Evolutionary conservation across 2,329 filamentous ascomycete genomes (phyloP), one percentile per base, ranked within the genome.

Genomic region (Penicillium sp.): DNA sequence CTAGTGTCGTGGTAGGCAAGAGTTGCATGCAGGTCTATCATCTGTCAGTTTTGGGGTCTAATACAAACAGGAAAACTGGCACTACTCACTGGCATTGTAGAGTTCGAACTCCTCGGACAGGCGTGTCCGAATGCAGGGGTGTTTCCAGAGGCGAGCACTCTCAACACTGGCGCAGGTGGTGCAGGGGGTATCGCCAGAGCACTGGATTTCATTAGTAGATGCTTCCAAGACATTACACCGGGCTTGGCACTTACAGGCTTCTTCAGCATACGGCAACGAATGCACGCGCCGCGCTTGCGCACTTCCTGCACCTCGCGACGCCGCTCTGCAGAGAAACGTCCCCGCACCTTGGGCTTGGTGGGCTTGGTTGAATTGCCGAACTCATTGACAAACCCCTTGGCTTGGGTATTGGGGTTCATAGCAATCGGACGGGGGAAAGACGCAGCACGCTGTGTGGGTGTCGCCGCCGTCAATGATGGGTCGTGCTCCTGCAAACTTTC

Each of bases 231-330:
- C 5, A 14, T 33, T 6, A 13, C 14, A 5, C 6, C 35, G 1
- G n/a, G 20, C 27, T 35, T 35, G 31, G 8, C 24, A 31, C 67
- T 55, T 70, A 75, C 73, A 33, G 81, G 79, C 61, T 85, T 85
- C 69, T 84, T 85, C 22, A 85, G 69, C 82, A 85, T 84, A 13
- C 82, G 79, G 63, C 82, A 85, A 30, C 82, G 78, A 55, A 85
- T 79, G 60, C 82, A 85, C 7, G 82, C 82, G 11, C 82, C 82
- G 46, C 77, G 74, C 64, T 84, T 84, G 22, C 82, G 76, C 30
- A 84, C 79, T 54, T 81, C 77, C 55, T 82, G 79, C 2, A 85
- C 82, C 61, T 85, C 80, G 55, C 81, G 79, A 30, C 82, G 76
- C 52, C 82, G 72, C 20, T 75, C 73, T 39, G 81, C 79, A 27